phyloP scores from a whole-genome alignment of 75 land plant species.

The Adiantum capillusveneris region DNA sequence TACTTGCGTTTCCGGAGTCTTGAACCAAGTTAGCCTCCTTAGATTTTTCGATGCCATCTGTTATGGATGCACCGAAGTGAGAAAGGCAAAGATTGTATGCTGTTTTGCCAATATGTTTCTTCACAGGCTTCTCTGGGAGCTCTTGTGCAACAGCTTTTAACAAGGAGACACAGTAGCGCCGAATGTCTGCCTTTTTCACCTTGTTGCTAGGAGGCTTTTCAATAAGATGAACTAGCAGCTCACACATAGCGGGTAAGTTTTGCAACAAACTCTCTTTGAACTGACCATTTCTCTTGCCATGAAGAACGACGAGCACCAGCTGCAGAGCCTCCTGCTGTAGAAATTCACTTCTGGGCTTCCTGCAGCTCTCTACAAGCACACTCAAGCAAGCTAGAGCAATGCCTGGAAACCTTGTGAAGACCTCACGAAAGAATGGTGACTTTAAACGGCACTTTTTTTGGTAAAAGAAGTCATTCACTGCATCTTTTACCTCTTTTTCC shows the following conservation, averaged over 20 bases:
- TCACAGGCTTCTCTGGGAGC: constrained; percentile 35
- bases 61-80: no score
- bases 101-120: constrained; percentile 8
- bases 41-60: no score
- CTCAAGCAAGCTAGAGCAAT: constrained; percentile 45
- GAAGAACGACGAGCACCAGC: constrained; percentile 41
- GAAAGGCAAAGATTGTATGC: neutral
- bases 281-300: constrained; percentile 25
- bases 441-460: constrained; percentile 58
- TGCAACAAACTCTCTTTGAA: constrained; percentile 29
- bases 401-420: constrained; percentile 55
- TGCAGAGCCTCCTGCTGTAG: constrained; percentile 53
- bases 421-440: constrained; percentile 50
- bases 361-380: constrained; percentile 53
- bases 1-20: no score
- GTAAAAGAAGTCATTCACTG: constrained; percentile 45
- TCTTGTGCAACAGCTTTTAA: constrained; percentile 27
- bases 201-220: constrained; percentile 44
- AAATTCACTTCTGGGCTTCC: constrained; percentile 47
- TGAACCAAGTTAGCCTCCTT: no score
- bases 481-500: neutral
- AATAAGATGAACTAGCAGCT: constrained; percentile 37
- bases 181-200: constrained; percentile 29
- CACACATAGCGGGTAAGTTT: constrained; percentile 32
- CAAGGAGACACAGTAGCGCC: constrained; percentile 39